These are phyloP conservation scores for Alternaria sp. DNA, from an alignment of 2,329 filamentous ascomycete genomes.

Conservation along the genomic window DNA sequence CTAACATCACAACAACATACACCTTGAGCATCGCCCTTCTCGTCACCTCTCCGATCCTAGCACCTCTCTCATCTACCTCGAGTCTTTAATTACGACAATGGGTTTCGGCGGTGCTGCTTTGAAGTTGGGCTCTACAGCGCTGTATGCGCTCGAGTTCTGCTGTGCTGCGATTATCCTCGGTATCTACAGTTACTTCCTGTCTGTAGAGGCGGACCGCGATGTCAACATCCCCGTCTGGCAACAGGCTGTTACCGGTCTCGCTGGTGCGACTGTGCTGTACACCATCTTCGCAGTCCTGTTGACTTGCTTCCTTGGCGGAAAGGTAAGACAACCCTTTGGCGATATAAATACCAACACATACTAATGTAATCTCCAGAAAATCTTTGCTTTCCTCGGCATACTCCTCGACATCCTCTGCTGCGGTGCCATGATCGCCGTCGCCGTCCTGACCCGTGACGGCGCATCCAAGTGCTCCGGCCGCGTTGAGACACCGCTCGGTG, in stretches of 20 bases:
- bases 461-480: conserved; percentile 68
- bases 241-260: conserved; percentile 74
- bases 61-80: not conserved
- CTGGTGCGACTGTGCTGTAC: conserved; percentile 78
- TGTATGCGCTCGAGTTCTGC: conserved; percentile 76
- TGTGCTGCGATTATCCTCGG: conserved; percentile 76
- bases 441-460: conserved; percentile 74
- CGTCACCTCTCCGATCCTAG: not conserved
- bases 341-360: too few relatives aligned
- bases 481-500: conserved; percentile 73
- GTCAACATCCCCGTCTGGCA: conserved; percentile 68
- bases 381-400: conserved; percentile 76
- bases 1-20: not conserved
- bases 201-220: conserved; percentile 70
- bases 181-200: conserved; percentile 82
- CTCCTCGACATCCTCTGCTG: conserved; percentile 78
- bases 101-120: conserved; percentile 67
- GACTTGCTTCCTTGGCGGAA: conserved; percentile 80
- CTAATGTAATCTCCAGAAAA: conserved; percentile 23
- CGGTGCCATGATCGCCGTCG: conserved; percentile 81
- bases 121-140: conserved; percentile 71
- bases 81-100: conserved; percentile 54
- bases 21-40: not conserved
- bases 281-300: conserved; percentile 73
- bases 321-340: conserved; percentile 47